phyloP scores from a whole-genome alignment of 352 stramenopile species.

The Globisporangium orthogonon region DNA sequence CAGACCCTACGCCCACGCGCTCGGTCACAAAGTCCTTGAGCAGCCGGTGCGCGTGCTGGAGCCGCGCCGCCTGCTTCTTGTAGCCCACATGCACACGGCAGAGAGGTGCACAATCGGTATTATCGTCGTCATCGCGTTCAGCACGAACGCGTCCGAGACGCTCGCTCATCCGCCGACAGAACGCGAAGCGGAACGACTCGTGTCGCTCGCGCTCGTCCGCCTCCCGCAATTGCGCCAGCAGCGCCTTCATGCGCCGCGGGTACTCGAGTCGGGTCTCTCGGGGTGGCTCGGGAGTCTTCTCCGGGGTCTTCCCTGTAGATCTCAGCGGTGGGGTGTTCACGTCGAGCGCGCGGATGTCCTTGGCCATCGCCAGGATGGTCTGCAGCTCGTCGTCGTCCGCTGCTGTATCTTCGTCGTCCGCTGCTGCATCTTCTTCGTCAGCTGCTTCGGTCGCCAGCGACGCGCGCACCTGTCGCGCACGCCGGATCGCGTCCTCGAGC shows the following conservation, averaged over 20 bases:
- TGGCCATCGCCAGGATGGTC: slow-evolving; percentile 28
- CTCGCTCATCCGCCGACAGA: slow-evolving; percentile 52
- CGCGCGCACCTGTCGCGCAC: slow-evolving; percentile 33
- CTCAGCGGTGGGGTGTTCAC: too few species aligned
- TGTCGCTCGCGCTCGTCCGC: slow-evolving; percentile 20
- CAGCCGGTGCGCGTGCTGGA: slow-evolving; percentile 25
- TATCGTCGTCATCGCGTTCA: neutral
- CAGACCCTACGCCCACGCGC: slow-evolving; percentile 20
- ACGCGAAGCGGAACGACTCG: slow-evolving; percentile 32
- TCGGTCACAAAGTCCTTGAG: slow-evolving; percentile 28
- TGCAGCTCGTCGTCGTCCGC: slow-evolving; percentile 10
- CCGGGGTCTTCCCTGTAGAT: too few species aligned
- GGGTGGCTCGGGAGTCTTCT: neutral
- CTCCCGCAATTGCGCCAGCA: slow-evolving; percentile 35
- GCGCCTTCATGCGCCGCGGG: slow-evolving; percentile 33
- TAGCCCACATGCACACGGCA: slow-evolving; percentile 27
- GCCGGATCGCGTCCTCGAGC: slow-evolving; percentile 41
- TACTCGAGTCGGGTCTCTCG: slow-evolving; percentile 30
- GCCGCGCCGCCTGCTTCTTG: slow-evolving; percentile 22
- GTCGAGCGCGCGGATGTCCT: slow-evolving; percentile 10
- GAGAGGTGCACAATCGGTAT: neutral
- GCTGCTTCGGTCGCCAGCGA: slow-evolving; percentile 12
- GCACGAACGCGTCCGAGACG: slow-evolving; percentile 13
- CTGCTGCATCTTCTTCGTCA: neutral
- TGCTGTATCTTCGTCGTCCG: slow-evolving; percentile 1